Evolutionary conservation across 257 asterid genomes (phyloP).

Genomic region (Striga asiatica): DNA sequence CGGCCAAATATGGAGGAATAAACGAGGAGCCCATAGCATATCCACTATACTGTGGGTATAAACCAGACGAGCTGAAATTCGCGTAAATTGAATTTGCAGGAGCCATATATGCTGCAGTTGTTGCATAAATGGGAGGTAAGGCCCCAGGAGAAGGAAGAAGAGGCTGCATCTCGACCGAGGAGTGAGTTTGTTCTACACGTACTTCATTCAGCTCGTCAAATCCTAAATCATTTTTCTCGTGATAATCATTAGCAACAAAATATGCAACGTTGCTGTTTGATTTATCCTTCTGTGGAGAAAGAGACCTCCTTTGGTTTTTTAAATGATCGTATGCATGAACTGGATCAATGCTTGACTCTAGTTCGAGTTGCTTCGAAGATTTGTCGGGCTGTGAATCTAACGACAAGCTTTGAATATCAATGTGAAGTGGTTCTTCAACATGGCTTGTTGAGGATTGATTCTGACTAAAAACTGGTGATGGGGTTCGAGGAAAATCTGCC

Average conservation of each 20-base stretch:
- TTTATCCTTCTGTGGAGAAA: conserved; percentile 30
- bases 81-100: conserved; percentile 53
- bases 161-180: too few relatives aligned
- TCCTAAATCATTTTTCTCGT: conserved; percentile 3
- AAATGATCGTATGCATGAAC: conserved; percentile 24
- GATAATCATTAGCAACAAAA: conserved; percentile 19
- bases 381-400: conserved; percentile 20
- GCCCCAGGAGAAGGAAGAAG: not conserved
- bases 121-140: conserved; percentile 54
- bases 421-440: conserved; percentile 42
- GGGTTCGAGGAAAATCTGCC: conserved; percentile 78
- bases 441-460: conserved; percentile 38
- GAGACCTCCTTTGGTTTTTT: conserved; percentile 23
- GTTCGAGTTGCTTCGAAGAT: not conserved
- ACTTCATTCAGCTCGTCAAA: conserved; percentile 28
- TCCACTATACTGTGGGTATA: conserved; percentile 65
- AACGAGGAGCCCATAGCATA: conserved; percentile 52
- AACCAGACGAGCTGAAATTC: conserved; percentile 38
- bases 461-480: conserved; percentile 62
- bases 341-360: not conserved
- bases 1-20: conserved; percentile 49
- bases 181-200: conserved; percentile 31
- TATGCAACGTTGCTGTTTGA: conserved; percentile 22
- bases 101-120: conserved; percentile 61
- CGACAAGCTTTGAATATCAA: conserved; percentile 33